phyloP scores from a whole-genome alignment of 352 stramenopile species.

The Pythium folliculosum region DNA sequence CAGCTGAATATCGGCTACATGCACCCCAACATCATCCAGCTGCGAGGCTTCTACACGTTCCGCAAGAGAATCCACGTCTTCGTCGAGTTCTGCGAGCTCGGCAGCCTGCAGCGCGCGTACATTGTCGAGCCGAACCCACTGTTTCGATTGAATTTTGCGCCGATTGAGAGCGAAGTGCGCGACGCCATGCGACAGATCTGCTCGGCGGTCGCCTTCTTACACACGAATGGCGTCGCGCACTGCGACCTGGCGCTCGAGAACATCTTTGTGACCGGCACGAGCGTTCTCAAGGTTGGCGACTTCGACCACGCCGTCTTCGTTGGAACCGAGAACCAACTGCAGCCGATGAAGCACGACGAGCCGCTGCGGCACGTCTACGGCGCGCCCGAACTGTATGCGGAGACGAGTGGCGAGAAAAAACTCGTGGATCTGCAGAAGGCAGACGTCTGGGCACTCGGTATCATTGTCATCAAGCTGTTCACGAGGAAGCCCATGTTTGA shows the following conservation, averaged over 20 bases:
- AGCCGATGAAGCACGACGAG: conserved; percentile 28
- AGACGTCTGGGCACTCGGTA: conserved; percentile 60
- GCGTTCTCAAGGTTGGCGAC: conserved; percentile 68
- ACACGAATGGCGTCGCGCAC: conserved; percentile 61
- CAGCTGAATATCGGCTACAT: conserved; percentile 37
- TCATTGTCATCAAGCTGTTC: conserved; percentile 59
- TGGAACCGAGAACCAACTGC: conserved; percentile 43
- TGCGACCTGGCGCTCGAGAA: conserved; percentile 76
- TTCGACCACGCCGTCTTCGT: conserved; percentile 67
- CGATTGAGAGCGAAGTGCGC: conserved; percentile 48
- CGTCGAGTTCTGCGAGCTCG: conserved; percentile 65
- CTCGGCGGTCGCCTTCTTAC: conserved; percentile 56
- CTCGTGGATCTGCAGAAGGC: conserved; percentile 52
- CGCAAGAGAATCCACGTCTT: conserved; percentile 54
- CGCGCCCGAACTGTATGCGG: conserved; percentile 47
- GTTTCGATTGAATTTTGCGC: conserved; percentile 40
- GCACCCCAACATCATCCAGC: conserved; percentile 55
- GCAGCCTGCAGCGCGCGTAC: conserved; percentile 51
- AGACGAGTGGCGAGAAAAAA: conserved; percentile 14
- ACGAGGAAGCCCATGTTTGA: conserved; percentile 64
- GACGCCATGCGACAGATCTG: conserved; percentile 86
- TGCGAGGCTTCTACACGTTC: conserved; percentile 56
- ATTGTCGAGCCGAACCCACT: conserved; percentile 45
- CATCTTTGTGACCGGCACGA: conserved; percentile 61
- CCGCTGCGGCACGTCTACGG: conserved; percentile 51